A percentile compares a stretch with the other conserved stretches of the same genome.
These are phyloP conservation scores for Articulospora tetracladia DNA, from an alignment of 495 filamentous ascomycete species.

Conservation along the genomic window DNA sequence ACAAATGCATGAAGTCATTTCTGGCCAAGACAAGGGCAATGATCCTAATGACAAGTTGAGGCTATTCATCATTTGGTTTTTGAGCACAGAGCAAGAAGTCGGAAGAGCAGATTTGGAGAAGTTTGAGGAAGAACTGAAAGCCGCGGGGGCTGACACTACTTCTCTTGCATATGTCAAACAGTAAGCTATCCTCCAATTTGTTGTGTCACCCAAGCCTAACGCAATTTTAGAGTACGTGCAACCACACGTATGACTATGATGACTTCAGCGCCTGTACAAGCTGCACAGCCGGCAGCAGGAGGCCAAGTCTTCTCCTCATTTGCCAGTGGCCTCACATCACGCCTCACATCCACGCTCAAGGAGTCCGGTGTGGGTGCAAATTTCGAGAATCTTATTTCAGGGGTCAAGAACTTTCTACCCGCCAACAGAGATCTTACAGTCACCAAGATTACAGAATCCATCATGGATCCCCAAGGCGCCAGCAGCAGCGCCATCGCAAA, in stretches of 20 bases:
- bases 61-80: slow-evolving; percentile 95
- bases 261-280: slow-evolving; percentile 73
- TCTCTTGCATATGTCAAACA: slow-evolving; percentile 81
- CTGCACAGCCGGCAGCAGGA: slow-evolving; percentile 46
- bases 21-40: slow-evolving; percentile 73
- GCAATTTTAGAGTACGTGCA: slow-evolving; percentile 68
- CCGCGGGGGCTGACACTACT: slow-evolving; percentile 67
- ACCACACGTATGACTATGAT: slow-evolving; percentile 99
- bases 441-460: slow-evolving; percentile 95
- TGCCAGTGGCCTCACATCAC: slow-evolving; percentile 82
- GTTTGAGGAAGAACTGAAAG: slow-evolving; percentile 82
- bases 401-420: slow-evolving; percentile 97
- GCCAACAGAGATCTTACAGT: slow-evolving; percentile 93
- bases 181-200: slow-evolving; percentile 37
- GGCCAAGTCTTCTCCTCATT: slow-evolving; percentile 81
- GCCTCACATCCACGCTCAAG: slow-evolving; percentile 89
- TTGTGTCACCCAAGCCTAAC: slow-evolving; percentile 27
- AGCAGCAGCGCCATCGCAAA: slow-evolving; percentile 91
- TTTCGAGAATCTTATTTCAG: slow-evolving; percentile 93
- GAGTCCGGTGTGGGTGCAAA: slow-evolving; percentile 83
- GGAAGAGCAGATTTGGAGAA: slow-evolving; percentile 74
- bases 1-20: slow-evolving; percentile 86
- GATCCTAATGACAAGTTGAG: slow-evolving; percentile 85
- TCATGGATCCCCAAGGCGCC: slow-evolving; percentile 93
- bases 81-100: slow-evolving; percentile 91